A percentile compares a stretch with the other conserved stretches of the same genome.
Evolutionary conservation across 2,329 filamentous ascomycete species (phyloP).

Genomic region (Thielaviopsis ethacetica): DNA sequence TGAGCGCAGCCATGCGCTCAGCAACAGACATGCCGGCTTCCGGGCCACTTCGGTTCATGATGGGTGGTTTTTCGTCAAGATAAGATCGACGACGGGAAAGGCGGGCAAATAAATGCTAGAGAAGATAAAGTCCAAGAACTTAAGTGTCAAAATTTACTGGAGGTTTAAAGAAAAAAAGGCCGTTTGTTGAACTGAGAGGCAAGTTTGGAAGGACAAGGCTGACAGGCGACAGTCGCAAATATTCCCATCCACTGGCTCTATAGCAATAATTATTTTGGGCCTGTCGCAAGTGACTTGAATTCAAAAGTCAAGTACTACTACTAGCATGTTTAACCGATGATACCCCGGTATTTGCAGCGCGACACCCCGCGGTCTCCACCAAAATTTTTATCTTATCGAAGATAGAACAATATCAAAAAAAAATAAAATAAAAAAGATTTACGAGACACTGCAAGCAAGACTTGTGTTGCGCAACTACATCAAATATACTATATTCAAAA

Average conservation of each 20-base stretch:
- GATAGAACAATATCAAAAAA: background rate
- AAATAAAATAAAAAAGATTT: background rate
- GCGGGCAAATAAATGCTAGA: no score
- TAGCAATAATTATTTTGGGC: background rate
- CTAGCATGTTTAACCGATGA: background rate
- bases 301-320: background rate
- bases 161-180: background rate
- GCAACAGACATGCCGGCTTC: constrained; percentile 38
- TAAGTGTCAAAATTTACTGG: background rate
- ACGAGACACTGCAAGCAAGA: background rate
- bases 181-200: background rate
- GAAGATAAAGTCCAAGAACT: background rate
- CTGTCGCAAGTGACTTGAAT: background rate
- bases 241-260: background rate
- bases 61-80: background rate
- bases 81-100: background rate
- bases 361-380: background rate
- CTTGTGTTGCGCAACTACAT: background rate
- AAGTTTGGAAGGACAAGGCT: background rate
- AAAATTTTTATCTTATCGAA: constrained; percentile 1
- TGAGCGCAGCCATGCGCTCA: constrained; percentile 59
- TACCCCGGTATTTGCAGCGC: background rate
- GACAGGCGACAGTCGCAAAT: background rate
- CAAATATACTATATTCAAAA: constrained; percentile 23
- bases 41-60: background rate